phyloP scores from a whole-genome alignment of 2,329 filamentous ascomycete species.

The Fusarium temperatum region DNA sequence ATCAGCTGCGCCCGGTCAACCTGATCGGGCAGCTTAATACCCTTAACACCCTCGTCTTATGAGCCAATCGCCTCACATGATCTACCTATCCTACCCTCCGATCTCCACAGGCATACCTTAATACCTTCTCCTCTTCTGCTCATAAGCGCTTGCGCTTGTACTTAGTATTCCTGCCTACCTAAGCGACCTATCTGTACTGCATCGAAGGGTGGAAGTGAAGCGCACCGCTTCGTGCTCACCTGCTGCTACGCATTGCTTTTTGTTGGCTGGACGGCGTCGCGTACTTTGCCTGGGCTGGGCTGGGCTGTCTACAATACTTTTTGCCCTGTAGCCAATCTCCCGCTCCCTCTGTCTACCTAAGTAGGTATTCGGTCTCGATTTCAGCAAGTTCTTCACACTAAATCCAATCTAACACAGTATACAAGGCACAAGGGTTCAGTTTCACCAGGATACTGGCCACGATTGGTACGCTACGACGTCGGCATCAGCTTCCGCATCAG shows the following conservation, averaged over 20 bases:
- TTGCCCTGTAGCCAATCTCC: background rate
- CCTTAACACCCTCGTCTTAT: conserved; percentile 11
- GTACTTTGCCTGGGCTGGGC: background rate
- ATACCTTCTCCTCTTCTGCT: conserved; percentile 1
- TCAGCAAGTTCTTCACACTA: background rate
- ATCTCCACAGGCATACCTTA: conserved; percentile 2
- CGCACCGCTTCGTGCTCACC: conserved; percentile 4
- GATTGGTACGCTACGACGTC: background rate
- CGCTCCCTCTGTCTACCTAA: background rate
- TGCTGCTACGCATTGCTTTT: conserved; percentile 13
- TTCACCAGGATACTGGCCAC: conserved; percentile 4
- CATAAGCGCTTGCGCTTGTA: background rate
- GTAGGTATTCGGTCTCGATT: background rate
- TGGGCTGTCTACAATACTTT: background rate
- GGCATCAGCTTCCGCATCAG: background rate
- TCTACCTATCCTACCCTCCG: conserved; percentile 11
- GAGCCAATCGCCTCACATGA: conserved; percentile 32
- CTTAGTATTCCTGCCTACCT: background rate
- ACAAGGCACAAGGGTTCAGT: conserved; percentile 12
- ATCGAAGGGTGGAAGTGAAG: background rate
- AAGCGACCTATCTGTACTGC: background rate
- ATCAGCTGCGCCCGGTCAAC: background rate
- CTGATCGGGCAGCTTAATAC: background rate
- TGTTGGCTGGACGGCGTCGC: conserved; percentile 15
- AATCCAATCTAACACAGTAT: conserved; percentile 16